Conservation (phyloP, 176 grass and related monocot species). For the Chloris gayana region DNA sequence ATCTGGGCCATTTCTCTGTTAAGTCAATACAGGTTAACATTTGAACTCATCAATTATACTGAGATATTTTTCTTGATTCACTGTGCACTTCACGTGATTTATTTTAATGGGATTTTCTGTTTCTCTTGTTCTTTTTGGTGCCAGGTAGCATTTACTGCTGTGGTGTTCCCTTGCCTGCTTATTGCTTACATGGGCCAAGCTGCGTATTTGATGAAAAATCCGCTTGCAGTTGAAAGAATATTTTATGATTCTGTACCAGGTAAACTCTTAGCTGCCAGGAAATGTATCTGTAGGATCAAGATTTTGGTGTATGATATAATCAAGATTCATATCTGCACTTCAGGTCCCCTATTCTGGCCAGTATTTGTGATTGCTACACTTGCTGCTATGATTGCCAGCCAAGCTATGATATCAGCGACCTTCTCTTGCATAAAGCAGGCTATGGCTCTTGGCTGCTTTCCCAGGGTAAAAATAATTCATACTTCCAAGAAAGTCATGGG, state of each 20-base stretch:
- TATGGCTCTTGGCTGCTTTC: constrained; percentile 97
- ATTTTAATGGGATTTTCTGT: not conserved
- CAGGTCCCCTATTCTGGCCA: constrained; percentile 88
- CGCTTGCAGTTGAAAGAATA: constrained; percentile 68
- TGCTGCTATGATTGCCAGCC: constrained; percentile 98
- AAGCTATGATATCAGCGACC: constrained; percentile 99
- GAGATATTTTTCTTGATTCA: not conserved
- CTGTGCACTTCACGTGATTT: not conserved
- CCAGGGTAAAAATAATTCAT: constrained; percentile 90
- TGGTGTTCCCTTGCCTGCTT: constrained; percentile 93
- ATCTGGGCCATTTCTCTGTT: constrained; percentile 98
- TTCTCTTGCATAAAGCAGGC: constrained; percentile 99
- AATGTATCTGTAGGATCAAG: not conserved
- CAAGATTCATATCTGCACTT: constrained; percentile 35
- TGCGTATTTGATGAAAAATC: constrained; percentile 88
- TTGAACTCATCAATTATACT: constrained; percentile 1
- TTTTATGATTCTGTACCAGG: constrained; percentile 98
- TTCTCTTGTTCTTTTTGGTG: constrained; percentile 21
- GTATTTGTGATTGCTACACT: constrained; percentile 94
- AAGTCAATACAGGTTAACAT: constrained; percentile 92
- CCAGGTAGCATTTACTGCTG: constrained; percentile 86
- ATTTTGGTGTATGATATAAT: not conserved
- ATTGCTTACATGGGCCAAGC: constrained; percentile 99
- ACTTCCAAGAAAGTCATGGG: constrained; percentile 96
- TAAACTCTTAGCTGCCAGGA: constrained; percentile 42